A percentile compares a stretch with the other conserved stretches of the same genome.
These are phyloP conservation scores for Phyllosticta paracitricarpa DNA, from an alignment of 2,329 filamentous ascomycete genomes.

Conservation along the genomic window DNA sequence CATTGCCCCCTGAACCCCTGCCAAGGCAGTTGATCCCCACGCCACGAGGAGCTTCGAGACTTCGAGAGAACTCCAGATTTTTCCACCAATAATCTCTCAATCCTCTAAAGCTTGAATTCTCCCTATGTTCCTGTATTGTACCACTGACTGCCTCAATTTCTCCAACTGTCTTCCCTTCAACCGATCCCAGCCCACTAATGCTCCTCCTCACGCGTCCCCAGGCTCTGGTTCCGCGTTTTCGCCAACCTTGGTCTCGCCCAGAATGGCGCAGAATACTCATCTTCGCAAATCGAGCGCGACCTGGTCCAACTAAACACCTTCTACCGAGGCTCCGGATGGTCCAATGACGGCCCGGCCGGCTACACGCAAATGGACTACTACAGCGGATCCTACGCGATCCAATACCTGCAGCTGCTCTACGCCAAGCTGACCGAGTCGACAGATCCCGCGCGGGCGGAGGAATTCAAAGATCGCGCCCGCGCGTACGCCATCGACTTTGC, in stretches of 20 bases:
- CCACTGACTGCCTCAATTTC: not conserved
- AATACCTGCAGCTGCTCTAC: constrained; percentile 69
- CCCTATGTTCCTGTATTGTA: no score
- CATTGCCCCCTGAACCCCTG: not conserved
- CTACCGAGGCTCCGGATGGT: constrained; percentile 74
- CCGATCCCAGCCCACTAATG: constrained; percentile 35
- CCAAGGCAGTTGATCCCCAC: not conserved
- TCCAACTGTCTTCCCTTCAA: constrained; percentile 26
- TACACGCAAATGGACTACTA: constrained; percentile 84
- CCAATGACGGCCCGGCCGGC: constrained; percentile 67
- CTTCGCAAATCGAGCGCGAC: constrained; percentile 60
- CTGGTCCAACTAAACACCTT: constrained; percentile 72
- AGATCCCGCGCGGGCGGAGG: constrained; percentile 55
- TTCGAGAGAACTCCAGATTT: not conserved
- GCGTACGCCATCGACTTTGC: constrained; percentile 60
- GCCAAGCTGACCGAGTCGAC: constrained; percentile 57
- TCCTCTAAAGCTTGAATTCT: not conserved
- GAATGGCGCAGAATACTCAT: constrained; percentile 61
- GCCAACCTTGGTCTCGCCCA: constrained; percentile 69
- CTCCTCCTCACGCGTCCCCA: constrained; percentile 18
- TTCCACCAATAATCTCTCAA: not conserved
- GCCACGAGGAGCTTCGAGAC: not conserved
- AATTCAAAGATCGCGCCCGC: constrained; percentile 60
- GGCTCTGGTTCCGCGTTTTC: constrained; percentile 73
- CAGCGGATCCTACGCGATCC: constrained; percentile 72